A percentile compares a stretch with the other conserved stretches of the same genome.
Conservation (phyloP, 2,329 filamentous ascomycete genomes). For the Berkeleyomyces rouxiae region DNA sequence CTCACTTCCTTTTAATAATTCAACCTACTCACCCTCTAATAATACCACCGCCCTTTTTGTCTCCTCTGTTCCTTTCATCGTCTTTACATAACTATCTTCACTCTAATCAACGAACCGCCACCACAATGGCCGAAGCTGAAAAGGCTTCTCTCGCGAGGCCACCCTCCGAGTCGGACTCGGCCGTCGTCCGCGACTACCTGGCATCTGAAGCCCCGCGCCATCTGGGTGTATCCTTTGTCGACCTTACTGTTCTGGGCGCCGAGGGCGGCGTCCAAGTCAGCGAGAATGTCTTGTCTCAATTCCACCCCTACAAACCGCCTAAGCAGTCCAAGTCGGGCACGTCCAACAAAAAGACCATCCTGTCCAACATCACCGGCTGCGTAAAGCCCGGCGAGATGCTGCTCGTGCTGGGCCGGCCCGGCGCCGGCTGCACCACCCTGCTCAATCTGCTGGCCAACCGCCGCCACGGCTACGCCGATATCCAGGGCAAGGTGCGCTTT, state of each 20-base stretch:
- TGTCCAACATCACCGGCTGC: slow-evolving; percentile 49
- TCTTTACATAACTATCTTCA: background rate
- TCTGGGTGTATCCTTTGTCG: slow-evolving; percentile 4
- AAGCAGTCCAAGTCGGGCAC: slow-evolving; percentile 23
- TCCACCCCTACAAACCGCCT: slow-evolving; percentile 39
- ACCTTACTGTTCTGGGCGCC: slow-evolving; percentile 2
- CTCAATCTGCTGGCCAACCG: slow-evolving; percentile 54
- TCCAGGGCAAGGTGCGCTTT: slow-evolving; percentile 42
- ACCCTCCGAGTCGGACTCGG: background rate
- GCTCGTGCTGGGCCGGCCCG: slow-evolving; percentile 50
- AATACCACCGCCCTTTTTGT: background rate
- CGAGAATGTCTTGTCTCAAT: slow-evolving; percentile 45
- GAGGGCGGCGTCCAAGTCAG: slow-evolving; percentile 26
- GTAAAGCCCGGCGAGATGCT: slow-evolving; percentile 60
- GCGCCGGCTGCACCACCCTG: slow-evolving; percentile 53
- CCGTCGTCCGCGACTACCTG: background rate
- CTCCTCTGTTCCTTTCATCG: background rate
- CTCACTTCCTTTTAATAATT: background rate
- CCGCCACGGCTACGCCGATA: slow-evolving; percentile 38
- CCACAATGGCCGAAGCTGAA: background rate
- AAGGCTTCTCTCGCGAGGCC: background rate
- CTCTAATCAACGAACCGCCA: background rate
- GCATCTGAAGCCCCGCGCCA: background rate
- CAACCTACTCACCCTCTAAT: background rate
- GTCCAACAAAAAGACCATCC: slow-evolving; percentile 30